Percentiles rank a stretch among this genome's conserved stretches.
These are phyloP conservation scores for Rosa rugosa DNA, from an alignment of 306 rosid genomes.

Conservation along the genomic window DNA sequence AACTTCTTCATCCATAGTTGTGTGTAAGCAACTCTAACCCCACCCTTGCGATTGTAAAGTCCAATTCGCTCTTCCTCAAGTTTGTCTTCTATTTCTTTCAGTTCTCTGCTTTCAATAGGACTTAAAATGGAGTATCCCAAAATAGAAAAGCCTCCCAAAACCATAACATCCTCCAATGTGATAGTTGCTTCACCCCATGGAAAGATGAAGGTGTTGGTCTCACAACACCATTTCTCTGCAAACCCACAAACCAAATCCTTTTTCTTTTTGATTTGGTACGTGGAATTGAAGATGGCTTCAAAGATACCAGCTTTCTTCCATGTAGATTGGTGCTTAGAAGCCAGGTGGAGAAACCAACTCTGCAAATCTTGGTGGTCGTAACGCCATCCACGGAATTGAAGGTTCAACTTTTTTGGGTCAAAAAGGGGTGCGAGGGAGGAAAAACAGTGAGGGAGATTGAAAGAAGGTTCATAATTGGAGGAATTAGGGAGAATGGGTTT, in stretches of 20 bases:
- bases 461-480: background rate
- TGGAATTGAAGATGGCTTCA: too few relatives aligned
- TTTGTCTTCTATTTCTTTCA: background rate
- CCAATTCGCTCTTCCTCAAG: background rate
- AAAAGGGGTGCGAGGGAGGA: slow-evolving; percentile 2
- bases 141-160: too few relatives aligned
- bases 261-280: too few relatives aligned
- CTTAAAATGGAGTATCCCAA: too few relatives aligned
- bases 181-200: too few relatives aligned
- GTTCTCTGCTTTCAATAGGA: background rate
- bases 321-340: slow-evolving; percentile 5
- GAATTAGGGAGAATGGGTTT: slow-evolving; percentile 32
- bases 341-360: slow-evolving; percentile 37
- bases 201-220: too few relatives aligned
- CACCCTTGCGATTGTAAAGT: background rate
- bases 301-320: too few relatives aligned
- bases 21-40: background rate
- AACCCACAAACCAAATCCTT: too few relatives aligned
- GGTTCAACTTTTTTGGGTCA: slow-evolving; percentile 15
- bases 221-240: too few relatives aligned
- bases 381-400: slow-evolving; percentile 36
- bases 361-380: slow-evolving; percentile 11
- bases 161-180: too few relatives aligned
- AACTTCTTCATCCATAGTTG: too few relatives aligned
- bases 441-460: background rate